Evolutionary conservation across 495 filamentous ascomycete species (phyloP).

Genomic region (Penicillium angulare): DNA sequence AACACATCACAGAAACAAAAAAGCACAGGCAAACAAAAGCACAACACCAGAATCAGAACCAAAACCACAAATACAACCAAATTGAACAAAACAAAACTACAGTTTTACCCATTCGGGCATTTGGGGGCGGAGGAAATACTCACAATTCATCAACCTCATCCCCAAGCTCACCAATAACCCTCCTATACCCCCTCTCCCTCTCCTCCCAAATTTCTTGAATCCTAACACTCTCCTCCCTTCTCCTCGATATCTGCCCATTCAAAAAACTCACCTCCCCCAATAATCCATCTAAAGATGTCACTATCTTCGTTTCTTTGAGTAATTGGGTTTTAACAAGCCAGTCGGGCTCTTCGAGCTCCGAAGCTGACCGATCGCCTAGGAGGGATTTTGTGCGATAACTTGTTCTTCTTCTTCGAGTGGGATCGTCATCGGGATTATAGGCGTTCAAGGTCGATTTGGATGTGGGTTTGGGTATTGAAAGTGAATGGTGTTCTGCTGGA

Average conservation of each 20-base stretch:
- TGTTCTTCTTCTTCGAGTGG: not conserved
- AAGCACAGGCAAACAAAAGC: too few relatives aligned
- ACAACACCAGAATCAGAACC: too few relatives aligned
- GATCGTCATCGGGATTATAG: too few relatives aligned
- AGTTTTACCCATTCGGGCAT: too few relatives aligned
- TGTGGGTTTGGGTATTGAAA: too few relatives aligned
- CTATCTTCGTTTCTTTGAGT: not conserved
- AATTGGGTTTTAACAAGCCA: not conserved
- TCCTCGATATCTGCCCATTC: slow-evolving; percentile 27
- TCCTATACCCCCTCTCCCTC: slow-evolving; percentile 24
- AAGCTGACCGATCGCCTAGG: not conserved
- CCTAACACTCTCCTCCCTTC: slow-evolving; percentile 30
- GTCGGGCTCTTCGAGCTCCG: not conserved
- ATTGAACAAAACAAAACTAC: not conserved
- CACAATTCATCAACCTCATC: slow-evolving; percentile 36
- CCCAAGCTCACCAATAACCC: slow-evolving; percentile 28
- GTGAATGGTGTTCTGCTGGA: too few relatives aligned
- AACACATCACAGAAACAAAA: not conserved
- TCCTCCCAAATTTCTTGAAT: slow-evolving; percentile 33
- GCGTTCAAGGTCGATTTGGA: too few relatives aligned
- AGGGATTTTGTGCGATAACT: not conserved
- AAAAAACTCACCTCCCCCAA: slow-evolving; percentile 25
- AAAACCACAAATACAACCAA: not conserved
- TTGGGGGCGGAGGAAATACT: too few relatives aligned
- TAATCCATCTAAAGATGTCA: slow-evolving; percentile 7